Conservation (phyloP, 345 rosid genomes). For the Acer negundo region DNA sequence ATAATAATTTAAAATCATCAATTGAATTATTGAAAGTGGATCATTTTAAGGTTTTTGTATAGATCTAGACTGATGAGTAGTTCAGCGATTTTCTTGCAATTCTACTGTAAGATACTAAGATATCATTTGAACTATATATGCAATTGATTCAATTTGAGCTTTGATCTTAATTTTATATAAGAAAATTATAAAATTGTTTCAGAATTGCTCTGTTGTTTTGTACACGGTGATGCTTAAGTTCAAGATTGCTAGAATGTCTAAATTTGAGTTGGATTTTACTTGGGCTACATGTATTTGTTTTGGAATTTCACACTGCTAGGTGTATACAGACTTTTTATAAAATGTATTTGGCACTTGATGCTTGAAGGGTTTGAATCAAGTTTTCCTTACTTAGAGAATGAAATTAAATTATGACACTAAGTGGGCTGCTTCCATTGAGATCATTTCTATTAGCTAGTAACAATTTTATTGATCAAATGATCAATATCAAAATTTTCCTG, state of each 20-base stretch:
- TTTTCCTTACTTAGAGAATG: no score
- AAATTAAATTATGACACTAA: no score
- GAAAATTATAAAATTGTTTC: neutral
- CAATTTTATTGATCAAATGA: neutral
- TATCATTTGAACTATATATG: neutral
- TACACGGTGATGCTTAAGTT: neutral
- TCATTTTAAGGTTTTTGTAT: neutral
- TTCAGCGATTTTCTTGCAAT: neutral
- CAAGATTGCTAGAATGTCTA: neutral
- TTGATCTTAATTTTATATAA: neutral
- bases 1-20: neutral
- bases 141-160: neutral
- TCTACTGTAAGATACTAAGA: neutral
- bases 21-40: neutral
- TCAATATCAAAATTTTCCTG: neutral
- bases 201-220: neutral
- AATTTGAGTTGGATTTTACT: neutral
- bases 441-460: neutral
- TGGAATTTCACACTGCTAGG: neutral
- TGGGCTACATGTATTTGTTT: neutral
- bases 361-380: neutral
- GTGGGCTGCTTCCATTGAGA: neutral
- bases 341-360: neutral
- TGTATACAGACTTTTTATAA: no score
- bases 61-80: slow-evolving; percentile 1